Percentiles rank a stretch among this genome's conserved stretches.
Evolutionary conservation across 192 early-diverging fungal genomes (phyloP).

Genomic region (Phlyctochytrium planicorne): DNA sequence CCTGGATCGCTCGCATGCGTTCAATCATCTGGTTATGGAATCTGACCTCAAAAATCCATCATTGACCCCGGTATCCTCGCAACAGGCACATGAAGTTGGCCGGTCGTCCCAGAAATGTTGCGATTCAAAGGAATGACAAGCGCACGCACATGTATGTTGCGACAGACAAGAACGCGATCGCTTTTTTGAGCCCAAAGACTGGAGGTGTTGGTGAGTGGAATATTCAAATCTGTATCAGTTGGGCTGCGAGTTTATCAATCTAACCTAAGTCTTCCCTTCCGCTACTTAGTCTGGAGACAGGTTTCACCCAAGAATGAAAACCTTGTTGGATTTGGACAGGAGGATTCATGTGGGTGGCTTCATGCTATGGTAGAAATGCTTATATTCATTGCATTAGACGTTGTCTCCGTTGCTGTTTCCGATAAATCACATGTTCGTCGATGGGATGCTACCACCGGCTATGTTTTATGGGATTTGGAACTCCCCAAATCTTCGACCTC

Average conservation of each 20-base stretch:
- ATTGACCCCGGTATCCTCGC: not conserved
- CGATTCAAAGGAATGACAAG: constrained; percentile 12
- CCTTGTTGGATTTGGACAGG: constrained; percentile 42
- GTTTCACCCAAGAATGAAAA: constrained; percentile 57
- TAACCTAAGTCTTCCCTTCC: constrained; percentile 17
- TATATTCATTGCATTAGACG: constrained; percentile 14
- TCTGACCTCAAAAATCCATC: not conserved
- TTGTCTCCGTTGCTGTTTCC: constrained; percentile 41
- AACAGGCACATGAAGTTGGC: constrained; percentile 21
- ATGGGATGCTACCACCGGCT: constrained; percentile 46
- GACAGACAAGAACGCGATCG: constrained; percentile 76
- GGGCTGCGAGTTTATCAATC: not conserved
- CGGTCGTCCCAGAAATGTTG: constrained; percentile 23
- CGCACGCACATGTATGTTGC: constrained; percentile 45
- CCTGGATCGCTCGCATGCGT: too few species aligned
- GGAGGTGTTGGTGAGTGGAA: constrained; percentile 65
- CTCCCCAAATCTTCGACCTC: too few species aligned
- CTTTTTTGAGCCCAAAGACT: constrained; percentile 60
- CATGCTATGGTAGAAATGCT: not conserved
- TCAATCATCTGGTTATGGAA: not conserved
- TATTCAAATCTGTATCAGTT: constrained; percentile 1
- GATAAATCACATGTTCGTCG: constrained; percentile 39
- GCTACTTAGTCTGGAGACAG: constrained; percentile 86
- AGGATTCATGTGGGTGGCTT: constrained; percentile 1
- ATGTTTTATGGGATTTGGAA: constrained; percentile 45